These are phyloP conservation scores for Trichoderma atrobrunneum DNA, from an alignment of 2,329 filamentous ascomycete genomes.

Conservation along the genomic window DNA sequence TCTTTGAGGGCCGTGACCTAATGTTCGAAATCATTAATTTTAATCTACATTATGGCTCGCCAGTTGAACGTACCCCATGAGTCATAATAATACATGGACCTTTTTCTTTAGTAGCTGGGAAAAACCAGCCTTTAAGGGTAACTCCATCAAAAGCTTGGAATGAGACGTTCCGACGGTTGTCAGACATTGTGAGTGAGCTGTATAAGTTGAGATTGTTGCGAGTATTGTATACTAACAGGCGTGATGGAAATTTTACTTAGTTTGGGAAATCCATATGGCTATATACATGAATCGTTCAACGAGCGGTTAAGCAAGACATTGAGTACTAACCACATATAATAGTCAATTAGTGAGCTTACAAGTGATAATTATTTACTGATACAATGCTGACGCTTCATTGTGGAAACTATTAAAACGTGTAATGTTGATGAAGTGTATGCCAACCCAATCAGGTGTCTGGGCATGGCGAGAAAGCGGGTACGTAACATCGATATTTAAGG, in stretches of 20 bases:
- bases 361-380: neutral
- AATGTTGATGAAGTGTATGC: neutral
- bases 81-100: constrained; percentile 9
- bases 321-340: neutral
- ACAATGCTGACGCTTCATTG: neutral
- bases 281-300: neutral
- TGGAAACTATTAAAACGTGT: neutral
- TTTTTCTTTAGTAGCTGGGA: neutral
- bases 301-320: neutral
- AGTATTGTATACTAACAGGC: neutral
- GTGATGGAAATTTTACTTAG: neutral
- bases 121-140: constrained; percentile 8
- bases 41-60: neutral
- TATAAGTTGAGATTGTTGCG: neutral
- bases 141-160: neutral
- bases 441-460: neutral
- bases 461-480: neutral
- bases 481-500: neutral
- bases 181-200: neutral
- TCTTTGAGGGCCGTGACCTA: constrained; percentile 13
- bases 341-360: neutral
- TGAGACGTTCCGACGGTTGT: neutral
- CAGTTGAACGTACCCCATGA: constrained; percentile 1
- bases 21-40: neutral
- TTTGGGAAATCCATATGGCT: neutral